These are phyloP conservation scores for Orobanche coerulescens DNA, from an alignment of 257 asterid genomes.

Conservation along the genomic window DNA sequence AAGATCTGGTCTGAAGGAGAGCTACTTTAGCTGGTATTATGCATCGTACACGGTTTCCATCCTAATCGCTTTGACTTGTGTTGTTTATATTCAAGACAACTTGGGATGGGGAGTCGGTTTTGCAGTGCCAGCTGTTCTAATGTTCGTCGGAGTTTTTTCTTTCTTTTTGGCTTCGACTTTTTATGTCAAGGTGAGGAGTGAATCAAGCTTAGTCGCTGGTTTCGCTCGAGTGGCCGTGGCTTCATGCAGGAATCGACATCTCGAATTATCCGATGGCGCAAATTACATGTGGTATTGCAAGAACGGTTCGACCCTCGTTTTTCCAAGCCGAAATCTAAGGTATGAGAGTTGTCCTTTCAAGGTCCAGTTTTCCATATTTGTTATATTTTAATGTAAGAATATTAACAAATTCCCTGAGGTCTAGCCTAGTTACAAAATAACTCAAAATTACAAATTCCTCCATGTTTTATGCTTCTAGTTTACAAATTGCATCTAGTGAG, in stretches of 20 bases:
- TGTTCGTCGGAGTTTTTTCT: conserved; percentile 29
- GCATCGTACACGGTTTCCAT: conserved; percentile 35
- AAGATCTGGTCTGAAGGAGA: conserved; percentile 21
- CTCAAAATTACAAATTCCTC: no score
- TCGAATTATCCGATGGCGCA: conserved; percentile 15
- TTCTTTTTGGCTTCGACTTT: conserved; percentile 49
- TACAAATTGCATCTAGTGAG: no score
- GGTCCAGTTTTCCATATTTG: not conserved
- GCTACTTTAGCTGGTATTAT: conserved; percentile 66
- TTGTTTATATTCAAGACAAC: conserved; percentile 70
- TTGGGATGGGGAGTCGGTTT: conserved; percentile 72
- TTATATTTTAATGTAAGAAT: not conserved
- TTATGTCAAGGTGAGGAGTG: conserved; percentile 41
- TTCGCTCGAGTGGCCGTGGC: conserved; percentile 48
- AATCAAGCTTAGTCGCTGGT: conserved; percentile 38
- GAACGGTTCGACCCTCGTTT: conserved; percentile 27
- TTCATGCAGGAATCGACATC: conserved; percentile 42
- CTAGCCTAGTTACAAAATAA: no score
- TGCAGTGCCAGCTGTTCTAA: conserved; percentile 44
- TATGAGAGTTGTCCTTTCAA: not conserved
- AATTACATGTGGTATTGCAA: conserved; percentile 30
- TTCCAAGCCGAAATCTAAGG: conserved; percentile 58
- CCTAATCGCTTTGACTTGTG: conserved; percentile 39
- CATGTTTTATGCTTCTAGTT: no score
- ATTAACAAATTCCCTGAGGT: no score